Base-by-base conservation (phyloP, 1,139 yeast species). In the Cylindricascospora bacillispora region DNA sequence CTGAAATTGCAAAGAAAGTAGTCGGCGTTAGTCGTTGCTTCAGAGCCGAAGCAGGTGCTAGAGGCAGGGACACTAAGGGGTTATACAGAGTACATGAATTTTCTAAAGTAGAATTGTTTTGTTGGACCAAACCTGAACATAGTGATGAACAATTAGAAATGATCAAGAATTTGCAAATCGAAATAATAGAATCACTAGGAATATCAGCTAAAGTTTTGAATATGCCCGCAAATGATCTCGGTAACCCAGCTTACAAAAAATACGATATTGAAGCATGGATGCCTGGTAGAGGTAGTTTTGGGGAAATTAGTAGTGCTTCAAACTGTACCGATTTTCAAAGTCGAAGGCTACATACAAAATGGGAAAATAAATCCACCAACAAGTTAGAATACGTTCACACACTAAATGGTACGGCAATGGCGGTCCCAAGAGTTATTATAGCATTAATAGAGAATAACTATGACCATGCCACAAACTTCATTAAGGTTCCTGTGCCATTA, bases 241-340 rank as follows among this genome's bases (percentile, higher is more conserved):
- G 98, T 0, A 78, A 94, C 0, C 95, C 98, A 1, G 98, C 98
- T 0, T 71, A 67, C 55, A 77, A 79, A 47, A 92, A 92, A 54
- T 83, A 76, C 47, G 98, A 92, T 46, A 81, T 86, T 33, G 99
- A 92, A 54, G 95, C 92, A 0, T 83, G 95, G 89, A 89, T 92
- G 95, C 98, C 97, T 0, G 97, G 98, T 2, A 70, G 95, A 44
- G 83, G 83, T 2, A 57, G 59, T 2, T 92, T 93, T 83, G 99
- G 99, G 3, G 99, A 92, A 49, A 65, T 89, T 21, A 76, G 94
- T 1, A 82, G 95, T 25, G 65, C 92, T 2, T 85, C 97, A 2
- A 89, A 86, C 48, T 92, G 99, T 54, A 72, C 86, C 3, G 97
- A 86, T 44, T 92, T 72, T 52, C 99, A 92, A 56, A 61, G 94